Evolutionary conservation across 495 filamentous ascomycete genomes (phyloP).

Genomic region (Polyplosphaeria fusca): DNA sequence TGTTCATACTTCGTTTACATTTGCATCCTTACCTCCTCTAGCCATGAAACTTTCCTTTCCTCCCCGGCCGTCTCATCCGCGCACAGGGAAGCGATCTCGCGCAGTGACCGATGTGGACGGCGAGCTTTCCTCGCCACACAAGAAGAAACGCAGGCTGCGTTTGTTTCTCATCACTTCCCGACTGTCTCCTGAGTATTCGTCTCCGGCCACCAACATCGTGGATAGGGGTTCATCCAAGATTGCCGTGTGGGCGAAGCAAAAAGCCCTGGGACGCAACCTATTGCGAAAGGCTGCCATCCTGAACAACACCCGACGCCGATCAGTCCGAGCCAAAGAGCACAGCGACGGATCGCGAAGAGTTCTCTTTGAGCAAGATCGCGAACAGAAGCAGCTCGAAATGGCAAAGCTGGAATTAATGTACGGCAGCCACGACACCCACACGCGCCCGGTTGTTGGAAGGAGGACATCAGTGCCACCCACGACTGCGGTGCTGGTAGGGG

Average conservation of each 20-base stretch:
- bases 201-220: slow-evolving; percentile 65
- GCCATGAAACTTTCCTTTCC: slow-evolving; percentile 21
- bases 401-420: slow-evolving; percentile 26
- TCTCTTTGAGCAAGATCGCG: slow-evolving; percentile 27
- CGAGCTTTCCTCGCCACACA: slow-evolving; percentile 44
- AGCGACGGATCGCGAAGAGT: slow-evolving; percentile 24
- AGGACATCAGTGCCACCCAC: neutral
- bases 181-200: slow-evolving; percentile 64
- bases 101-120: slow-evolving; percentile 62
- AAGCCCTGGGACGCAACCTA: slow-evolving; percentile 40
- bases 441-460: slow-evolving; percentile 11
- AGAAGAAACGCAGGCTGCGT: slow-evolving; percentile 67
- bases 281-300: slow-evolving; percentile 57
- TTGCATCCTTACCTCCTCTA: slow-evolving; percentile 6
- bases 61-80: slow-evolving; percentile 16
- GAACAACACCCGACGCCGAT: slow-evolving; percentile 45
- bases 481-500: neutral
- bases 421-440: slow-evolving; percentile 25
- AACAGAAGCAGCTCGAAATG: slow-evolving; percentile 27
- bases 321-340: slow-evolving; percentile 27
- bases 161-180: slow-evolving; percentile 64
- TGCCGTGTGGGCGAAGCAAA: slow-evolving; percentile 53
- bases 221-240: slow-evolving; percentile 56
- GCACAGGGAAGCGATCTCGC: slow-evolving; percentile 52
- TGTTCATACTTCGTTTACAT: slow-evolving; percentile 10